A percentile compares a stretch with the other conserved stretches of the same genome.
These are phyloP conservation scores for Nakazawaea wyomingensis DNA, from an alignment of 805 yeast genomes.

Conservation along the genomic window DNA sequence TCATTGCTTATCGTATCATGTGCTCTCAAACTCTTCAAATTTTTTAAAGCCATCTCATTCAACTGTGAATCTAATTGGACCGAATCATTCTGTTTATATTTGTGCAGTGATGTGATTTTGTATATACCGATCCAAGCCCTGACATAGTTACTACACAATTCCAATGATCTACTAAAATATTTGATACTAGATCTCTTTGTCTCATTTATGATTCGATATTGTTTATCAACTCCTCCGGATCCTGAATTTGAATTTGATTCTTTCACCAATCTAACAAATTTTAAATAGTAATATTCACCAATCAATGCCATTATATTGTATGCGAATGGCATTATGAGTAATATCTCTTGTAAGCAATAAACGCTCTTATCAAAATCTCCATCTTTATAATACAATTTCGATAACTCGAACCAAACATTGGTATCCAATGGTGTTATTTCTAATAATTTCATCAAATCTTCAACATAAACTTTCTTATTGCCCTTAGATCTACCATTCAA, in stretches of 20 bases:
- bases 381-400: conserved; percentile 49
- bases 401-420: conserved; percentile 75
- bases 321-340: conserved; percentile 64
- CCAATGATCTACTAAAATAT: conserved; percentile 66
- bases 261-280: conserved; percentile 6
- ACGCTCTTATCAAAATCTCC: conserved; percentile 69
- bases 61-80: conserved; percentile 26
- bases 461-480: conserved; percentile 40
- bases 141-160: conserved; percentile 61
- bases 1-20: conserved; percentile 23
- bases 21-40: conserved; percentile 30
- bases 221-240: conserved; percentile 12
- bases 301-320: conserved; percentile 59
- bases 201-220: background rate
- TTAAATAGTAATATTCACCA: conserved; percentile 43
- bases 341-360: conserved; percentile 63
- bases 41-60: conserved; percentile 29
- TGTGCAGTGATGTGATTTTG: conserved; percentile 23
- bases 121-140: conserved; percentile 74
- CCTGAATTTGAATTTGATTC: conserved; percentile 10
- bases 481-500: conserved; percentile 25
- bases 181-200: conserved; percentile 25
- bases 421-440: conserved; percentile 70
- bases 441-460: conserved; percentile 47
- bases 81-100: conserved; percentile 20